phyloP scores from a whole-genome alignment of 2,329 filamentous ascomycete genomes.

The Fusarium torreyae region DNA sequence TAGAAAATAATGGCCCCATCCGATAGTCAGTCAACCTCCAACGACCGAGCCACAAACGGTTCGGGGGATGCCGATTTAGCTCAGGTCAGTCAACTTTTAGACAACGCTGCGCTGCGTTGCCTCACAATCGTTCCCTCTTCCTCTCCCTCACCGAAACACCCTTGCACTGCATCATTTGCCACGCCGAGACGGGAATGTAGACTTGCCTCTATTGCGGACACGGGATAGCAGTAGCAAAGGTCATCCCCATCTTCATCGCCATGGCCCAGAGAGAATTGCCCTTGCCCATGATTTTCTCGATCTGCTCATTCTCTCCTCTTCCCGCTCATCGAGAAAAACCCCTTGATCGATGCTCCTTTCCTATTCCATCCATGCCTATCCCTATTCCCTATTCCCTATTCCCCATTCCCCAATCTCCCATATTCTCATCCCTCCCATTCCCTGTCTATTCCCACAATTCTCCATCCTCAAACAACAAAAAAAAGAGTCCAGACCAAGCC shows the following conservation, averaged over 20 bases:
- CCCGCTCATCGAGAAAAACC: neutral
- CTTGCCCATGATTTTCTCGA: conserved; percentile 1
- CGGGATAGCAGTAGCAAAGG: conserved; percentile 17
- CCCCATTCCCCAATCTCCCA: neutral
- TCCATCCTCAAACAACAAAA: neutral
- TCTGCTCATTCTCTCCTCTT: no score
- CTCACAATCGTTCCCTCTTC: neutral
- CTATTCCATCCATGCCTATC: neutral
- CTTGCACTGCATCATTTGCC: conserved; percentile 9
- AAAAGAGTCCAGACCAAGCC: conserved; percentile 13
- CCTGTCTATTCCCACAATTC: conserved; percentile 33
- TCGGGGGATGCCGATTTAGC: conserved; percentile 48
- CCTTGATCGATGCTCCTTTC: neutral
- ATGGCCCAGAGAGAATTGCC: conserved; percentile 1
- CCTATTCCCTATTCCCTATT: neutral
- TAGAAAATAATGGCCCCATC: conserved; percentile 28
- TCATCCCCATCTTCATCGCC: neutral
- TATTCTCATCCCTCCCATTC: conserved; percentile 17
- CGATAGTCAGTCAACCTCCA: conserved; percentile 22
- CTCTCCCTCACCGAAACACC: neutral
- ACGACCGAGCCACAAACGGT: conserved; percentile 32
- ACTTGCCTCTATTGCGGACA: conserved; percentile 15
- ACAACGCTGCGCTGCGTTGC: no score
- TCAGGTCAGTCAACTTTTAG: conserved; percentile 40
- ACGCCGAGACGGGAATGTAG: neutral